A percentile compares a stretch with the other conserved stretches of the same genome.
These are phyloP conservation scores for Suhomyces kunorum DNA, from an alignment of 1,139 yeast species.

Conservation along the genomic window DNA sequence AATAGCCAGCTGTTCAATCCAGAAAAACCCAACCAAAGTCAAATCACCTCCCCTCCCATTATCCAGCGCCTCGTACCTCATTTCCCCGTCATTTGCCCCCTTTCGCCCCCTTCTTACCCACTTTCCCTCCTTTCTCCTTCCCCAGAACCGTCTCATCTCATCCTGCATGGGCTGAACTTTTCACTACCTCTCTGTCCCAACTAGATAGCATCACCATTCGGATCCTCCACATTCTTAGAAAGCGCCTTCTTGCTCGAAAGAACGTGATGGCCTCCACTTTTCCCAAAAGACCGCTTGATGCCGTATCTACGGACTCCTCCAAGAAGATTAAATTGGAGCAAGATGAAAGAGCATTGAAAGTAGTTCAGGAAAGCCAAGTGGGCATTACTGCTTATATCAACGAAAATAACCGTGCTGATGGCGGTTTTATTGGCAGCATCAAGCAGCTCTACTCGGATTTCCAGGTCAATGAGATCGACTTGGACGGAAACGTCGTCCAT, in stretches of 20 bases:
- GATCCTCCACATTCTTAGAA: not conserved
- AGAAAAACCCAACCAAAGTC: no score
- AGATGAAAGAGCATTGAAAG: constrained; percentile 18
- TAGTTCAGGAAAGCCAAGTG: constrained; percentile 66
- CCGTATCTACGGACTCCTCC: constrained; percentile 4
- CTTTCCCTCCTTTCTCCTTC: not conserved
- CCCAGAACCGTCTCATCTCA: constrained; percentile 8
- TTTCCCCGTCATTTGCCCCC: no score
- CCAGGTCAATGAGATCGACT: constrained; percentile 82
- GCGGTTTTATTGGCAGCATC: constrained; percentile 75
- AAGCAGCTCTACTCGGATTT: constrained; percentile 95
- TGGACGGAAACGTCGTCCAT: constrained; percentile 70
- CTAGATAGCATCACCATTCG: constrained; percentile 6
- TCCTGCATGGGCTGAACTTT: constrained; percentile 10
- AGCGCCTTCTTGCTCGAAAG: not conserved
- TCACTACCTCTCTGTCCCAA: constrained; percentile 1
- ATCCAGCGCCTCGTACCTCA: no score
- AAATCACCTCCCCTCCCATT: no score
- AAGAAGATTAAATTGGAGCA: constrained; percentile 16
- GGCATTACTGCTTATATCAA: constrained; percentile 78
- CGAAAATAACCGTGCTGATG: constrained; percentile 33
- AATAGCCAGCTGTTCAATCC: no score
- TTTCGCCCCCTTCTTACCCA: not conserved
- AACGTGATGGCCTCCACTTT: constrained; percentile 3
- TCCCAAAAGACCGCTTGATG: constrained; percentile 15